A percentile compares a stretch with the other conserved stretches of the same genome.
phyloP scores from a whole-genome alignment of 257 asterid genomes.

The Marsdenia floribunda region DNA sequence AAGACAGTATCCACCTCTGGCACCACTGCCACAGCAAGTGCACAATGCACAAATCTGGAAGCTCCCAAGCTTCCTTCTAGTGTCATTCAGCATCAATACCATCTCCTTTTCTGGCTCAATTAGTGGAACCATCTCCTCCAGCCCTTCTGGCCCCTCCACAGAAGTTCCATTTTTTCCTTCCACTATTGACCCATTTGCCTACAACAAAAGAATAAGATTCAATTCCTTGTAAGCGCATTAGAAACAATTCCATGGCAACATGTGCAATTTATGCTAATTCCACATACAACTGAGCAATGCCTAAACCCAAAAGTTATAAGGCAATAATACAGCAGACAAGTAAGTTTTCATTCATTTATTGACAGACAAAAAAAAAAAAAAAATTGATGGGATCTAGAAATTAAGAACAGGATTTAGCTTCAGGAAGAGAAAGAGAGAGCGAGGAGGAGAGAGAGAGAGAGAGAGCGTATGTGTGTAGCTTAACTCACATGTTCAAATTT shows the following conservation, averaged over 20 bases:
- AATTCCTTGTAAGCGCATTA: neutral
- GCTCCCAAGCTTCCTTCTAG: constrained; percentile 62
- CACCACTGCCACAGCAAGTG: constrained; percentile 69
- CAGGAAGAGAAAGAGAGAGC: neutral
- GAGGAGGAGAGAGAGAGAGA: neutral
- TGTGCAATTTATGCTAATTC: constrained; percentile 10
- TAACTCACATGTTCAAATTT: constrained; percentile 39
- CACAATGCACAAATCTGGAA: constrained; percentile 73
- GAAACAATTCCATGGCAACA: neutral
- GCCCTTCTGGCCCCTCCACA: constrained; percentile 14
- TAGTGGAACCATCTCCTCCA: constrained; percentile 47
- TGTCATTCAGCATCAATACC: constrained; percentile 48
- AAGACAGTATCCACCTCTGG: constrained; percentile 45
- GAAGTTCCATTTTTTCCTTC: constrained; percentile 21
- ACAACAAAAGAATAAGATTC: constrained; percentile 9
- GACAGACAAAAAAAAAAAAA: neutral
- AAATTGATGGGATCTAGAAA: constrained; percentile 30
- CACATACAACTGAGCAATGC: neutral
- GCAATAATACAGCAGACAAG: neutral
- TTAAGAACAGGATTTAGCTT: neutral
- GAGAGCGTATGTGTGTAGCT: neutral
- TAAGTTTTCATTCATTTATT: neutral
- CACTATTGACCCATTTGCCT: constrained; percentile 29
- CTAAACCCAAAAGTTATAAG: neutral
- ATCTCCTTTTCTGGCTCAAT: constrained; percentile 49